Percentiles rank a stretch among this genome's conserved stretches.
phyloP scores from a whole-genome alignment of 129 eudicot species.

The Sambucus nigra region DNA sequence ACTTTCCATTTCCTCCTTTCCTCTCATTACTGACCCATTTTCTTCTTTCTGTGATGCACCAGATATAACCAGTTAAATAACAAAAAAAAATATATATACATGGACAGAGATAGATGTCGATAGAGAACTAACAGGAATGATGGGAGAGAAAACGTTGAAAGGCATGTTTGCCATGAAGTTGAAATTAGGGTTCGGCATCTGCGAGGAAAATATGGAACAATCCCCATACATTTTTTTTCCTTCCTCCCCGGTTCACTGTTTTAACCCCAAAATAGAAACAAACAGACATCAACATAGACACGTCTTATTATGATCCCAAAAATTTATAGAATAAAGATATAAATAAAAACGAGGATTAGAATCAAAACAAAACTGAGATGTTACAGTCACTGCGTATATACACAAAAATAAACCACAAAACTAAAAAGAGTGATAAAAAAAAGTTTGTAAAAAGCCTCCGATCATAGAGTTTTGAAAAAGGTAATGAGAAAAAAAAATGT shows the following conservation, averaged over 20 bases:
- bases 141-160: slow-evolving; percentile 49
- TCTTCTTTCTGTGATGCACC: slow-evolving; percentile 52
- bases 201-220: slow-evolving; percentile 55
- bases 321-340: neutral
- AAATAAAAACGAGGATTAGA: neutral
- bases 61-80: neutral
- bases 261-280: slow-evolving; percentile 1
- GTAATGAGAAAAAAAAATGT: neutral
- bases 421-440: neutral
- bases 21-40: slow-evolving; percentile 31
- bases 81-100: neutral
- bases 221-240: slow-evolving; percentile 70
- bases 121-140: slow-evolving; percentile 36
- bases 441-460: too few species aligned
- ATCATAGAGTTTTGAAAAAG: too few species aligned
- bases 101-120: neutral
- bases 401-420: neutral
- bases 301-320: neutral
- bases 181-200: slow-evolving; percentile 52
- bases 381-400: neutral
- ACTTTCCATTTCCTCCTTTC: slow-evolving; percentile 66
- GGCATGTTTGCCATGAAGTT: slow-evolving; percentile 68
- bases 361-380: neutral
- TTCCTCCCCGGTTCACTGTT: neutral
- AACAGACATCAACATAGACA: neutral